Percentiles rank a stretch among this genome's conserved stretches.
phyloP scores from a whole-genome alignment of 768 basidiomycete genomes.

The Crassisporium funariophilum region DNA sequence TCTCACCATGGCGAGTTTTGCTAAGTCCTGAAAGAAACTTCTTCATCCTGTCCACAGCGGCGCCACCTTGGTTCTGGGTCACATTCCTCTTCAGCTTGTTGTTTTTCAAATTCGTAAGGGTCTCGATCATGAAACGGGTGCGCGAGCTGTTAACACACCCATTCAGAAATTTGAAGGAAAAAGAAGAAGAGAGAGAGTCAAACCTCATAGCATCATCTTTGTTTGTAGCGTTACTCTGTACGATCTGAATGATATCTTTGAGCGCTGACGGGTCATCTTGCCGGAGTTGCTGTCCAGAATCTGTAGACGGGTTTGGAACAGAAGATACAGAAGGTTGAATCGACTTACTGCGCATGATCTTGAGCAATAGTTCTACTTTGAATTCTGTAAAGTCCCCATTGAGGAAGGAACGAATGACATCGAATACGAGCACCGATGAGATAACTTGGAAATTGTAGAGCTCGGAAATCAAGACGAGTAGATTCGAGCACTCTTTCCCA shows the following conservation, averaged over 20 bases:
- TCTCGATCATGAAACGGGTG: conserved; percentile 94
- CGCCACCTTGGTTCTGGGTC: conserved; percentile 69
- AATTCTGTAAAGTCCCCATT: conserved; percentile 68
- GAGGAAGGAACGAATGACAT: conserved; percentile 79
- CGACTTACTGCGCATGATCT: conserved; percentile 74
- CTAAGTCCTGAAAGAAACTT: conserved; percentile 77
- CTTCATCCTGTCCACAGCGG: conserved; percentile 84
- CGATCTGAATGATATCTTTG: conserved; percentile 86
- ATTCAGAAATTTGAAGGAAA: not conserved
- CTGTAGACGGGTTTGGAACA: conserved; percentile 42
- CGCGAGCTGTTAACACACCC: conserved; percentile 67
- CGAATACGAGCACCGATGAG: conserved; percentile 86
- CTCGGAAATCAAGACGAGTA: conserved; percentile 86
- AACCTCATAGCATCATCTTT: conserved; percentile 57
- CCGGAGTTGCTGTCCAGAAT: conserved; percentile 89
- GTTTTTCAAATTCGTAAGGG: conserved; percentile 88
- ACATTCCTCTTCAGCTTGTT: conserved; percentile 74
- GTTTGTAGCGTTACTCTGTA: conserved; percentile 68
- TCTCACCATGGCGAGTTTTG: conserved; percentile 75
- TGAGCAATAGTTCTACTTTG: conserved; percentile 84
- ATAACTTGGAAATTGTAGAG: conserved; percentile 97
- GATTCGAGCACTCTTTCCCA: conserved; percentile 89
- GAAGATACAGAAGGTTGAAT: not conserved
- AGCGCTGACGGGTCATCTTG: conserved; percentile 90
- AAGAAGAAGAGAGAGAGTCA: not conserved